Evolutionary conservation across 345 rosid species (phyloP), one percentile per base, ranked within the genome.

Genomic region (Dipteronia sinensis): DNA sequence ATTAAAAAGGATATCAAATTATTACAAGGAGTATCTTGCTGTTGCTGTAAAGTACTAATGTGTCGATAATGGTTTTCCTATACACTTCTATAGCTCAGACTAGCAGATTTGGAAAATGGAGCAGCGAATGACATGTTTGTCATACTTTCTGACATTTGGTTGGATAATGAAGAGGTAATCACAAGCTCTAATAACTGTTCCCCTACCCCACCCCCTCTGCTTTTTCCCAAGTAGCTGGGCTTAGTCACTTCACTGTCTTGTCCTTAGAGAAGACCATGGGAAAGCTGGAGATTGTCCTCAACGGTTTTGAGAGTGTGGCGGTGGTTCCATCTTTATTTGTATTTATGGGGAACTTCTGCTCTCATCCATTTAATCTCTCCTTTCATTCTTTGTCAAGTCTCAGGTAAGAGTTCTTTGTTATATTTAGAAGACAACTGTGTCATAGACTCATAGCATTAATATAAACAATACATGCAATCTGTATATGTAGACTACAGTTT

Each of bases 311-410:
- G 87, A 83, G 74, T 68, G 90, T 83, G 83, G 94, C 88, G 84
- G 89, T 89, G 34, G 94, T 92, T 79, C 99, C 98, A 67, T 91
- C 98, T 46, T 87, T 96, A 66, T 94, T 96, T 88, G 98, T 96
- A 67, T 92, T 96, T 78, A 94, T 96, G 99, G 98, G 98, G 38
- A 89, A 96, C 67, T 92, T 94, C 75, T 92, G 91, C 80, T 94
- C 95, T 75, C 89, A 23, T 78, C 94, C 97, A 22, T 96, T 94
- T 86, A 92, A 90, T 82, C 89, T 92, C 76, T 77, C 97, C 38
- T 96, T 89, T 78, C 86, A 87, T 84, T 91, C 98, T 34, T 94
- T 86, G 77, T 85, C 92, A 78, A 88, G 75, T 84, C 93, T 92
- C 67, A 94, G 95, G 99, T 96, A 78, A 81, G 85, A 34, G 46